phyloP scores from a whole-genome alignment of 805 yeast genomes.

The Wickerhamomyces strasburgensis region DNA sequence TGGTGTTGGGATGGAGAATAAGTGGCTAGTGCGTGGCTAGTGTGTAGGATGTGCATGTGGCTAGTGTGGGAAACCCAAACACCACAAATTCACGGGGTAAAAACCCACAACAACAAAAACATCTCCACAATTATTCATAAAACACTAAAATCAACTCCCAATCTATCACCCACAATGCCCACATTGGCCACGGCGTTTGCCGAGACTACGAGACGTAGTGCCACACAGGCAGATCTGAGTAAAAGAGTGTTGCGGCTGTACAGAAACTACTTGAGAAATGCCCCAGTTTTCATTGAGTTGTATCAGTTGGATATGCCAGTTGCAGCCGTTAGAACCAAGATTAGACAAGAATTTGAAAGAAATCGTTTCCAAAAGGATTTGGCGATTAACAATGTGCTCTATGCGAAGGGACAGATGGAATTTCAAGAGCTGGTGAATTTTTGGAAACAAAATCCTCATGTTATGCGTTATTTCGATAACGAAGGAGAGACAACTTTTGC shows the following conservation, averaged over 20 bases:
- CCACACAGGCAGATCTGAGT: constrained; percentile 55
- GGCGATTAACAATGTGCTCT: constrained; percentile 60
- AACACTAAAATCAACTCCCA: too few species aligned
- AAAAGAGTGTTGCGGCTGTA: constrained; percentile 63
- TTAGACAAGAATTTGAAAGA: constrained; percentile 88
- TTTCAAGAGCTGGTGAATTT: constrained; percentile 82
- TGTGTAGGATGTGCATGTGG: too few species aligned
- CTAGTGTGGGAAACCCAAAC: too few species aligned
- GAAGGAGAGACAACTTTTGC: constrained; percentile 46
- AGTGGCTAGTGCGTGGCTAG: too few species aligned
- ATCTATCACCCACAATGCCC: too few species aligned
- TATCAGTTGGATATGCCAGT: constrained; percentile 76
- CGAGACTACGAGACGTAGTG: constrained; percentile 67
- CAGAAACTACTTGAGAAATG: constrained; percentile 64
- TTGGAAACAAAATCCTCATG: constrained; percentile 88
- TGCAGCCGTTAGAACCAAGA: constrained; percentile 71
- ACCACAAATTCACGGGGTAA: too few species aligned
- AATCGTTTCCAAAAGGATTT: constrained; percentile 67
- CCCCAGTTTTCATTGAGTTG: constrained; percentile 53
- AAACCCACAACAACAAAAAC: too few species aligned
- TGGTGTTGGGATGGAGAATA: too few species aligned
- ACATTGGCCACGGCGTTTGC: constrained; percentile 82
- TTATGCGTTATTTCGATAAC: constrained; percentile 73
- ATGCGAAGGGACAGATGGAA: constrained; percentile 85
- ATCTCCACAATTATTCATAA: too few species aligned